A percentile compares a stretch with the other conserved stretches of the same genome.
phyloP scores from a whole-genome alignment of 78 protist genomes.

The Cavenderia fasciculata region DNA sequence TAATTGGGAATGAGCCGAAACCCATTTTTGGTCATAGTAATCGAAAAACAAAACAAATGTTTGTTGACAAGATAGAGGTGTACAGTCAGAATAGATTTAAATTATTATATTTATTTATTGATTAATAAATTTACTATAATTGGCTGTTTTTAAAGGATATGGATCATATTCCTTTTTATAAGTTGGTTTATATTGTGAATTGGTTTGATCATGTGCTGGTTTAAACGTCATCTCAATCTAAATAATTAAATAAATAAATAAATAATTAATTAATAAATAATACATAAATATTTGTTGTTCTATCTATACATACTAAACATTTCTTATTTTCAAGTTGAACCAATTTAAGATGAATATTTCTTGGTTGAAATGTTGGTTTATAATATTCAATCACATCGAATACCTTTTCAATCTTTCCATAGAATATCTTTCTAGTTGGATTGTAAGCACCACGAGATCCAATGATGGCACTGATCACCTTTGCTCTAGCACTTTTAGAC shows the following conservation, averaged over 20 bases:
- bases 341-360: neutral
- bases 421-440: constrained; percentile 1
- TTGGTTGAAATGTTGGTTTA: neutral
- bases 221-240: constrained; percentile 1
- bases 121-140: neutral
- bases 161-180: constrained; percentile 14
- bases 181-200: neutral
- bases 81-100: too few species aligned
- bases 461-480: neutral
- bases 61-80: too few species aligned
- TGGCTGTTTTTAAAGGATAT: neutral
- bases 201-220: neutral
- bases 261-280: neutral
- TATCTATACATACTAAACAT: neutral
- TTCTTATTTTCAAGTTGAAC: neutral
- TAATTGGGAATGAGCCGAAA: too few species aligned
- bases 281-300: too few species aligned
- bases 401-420: neutral
- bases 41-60: too few species aligned
- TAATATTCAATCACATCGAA: neutral
- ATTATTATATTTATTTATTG: too few species aligned
- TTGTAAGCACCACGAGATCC: constrained; percentile 20
- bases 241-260: neutral
- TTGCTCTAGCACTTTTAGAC: neutral
- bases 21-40: too few species aligned